Percentiles rank a stretch among this genome's conserved stretches.
These are phyloP conservation scores for Phytophthora vignae DNA, from an alignment of 352 stramenopile genomes.

Conservation along the genomic window DNA sequence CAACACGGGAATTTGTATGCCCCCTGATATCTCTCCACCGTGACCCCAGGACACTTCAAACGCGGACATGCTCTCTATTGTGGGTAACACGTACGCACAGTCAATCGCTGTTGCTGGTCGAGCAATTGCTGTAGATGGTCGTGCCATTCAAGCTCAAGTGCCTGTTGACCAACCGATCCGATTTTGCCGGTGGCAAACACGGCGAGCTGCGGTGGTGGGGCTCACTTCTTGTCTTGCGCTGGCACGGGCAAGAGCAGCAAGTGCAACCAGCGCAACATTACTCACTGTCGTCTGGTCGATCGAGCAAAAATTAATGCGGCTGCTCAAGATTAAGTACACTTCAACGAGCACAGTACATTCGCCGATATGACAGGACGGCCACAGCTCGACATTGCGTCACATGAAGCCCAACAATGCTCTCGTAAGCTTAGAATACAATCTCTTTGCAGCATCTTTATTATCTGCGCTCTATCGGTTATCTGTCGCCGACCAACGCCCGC, in stretches of 20 bases:
- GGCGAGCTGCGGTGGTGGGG: neutral
- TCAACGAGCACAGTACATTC: neutral
- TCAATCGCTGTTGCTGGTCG: neutral
- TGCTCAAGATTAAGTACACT: neutral
- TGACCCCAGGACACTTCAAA: constrained; percentile 11
- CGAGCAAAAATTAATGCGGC: neutral
- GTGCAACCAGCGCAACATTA: constrained; percentile 16
- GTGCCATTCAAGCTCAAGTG: neutral
- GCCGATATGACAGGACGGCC: constrained; percentile 3
- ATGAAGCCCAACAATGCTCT: neutral
- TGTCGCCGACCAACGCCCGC: constrained; percentile 10
- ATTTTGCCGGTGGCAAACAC: constrained; percentile 1
- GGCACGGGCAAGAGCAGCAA: neutral
- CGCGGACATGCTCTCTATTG: constrained; percentile 1
- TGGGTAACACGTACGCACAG: neutral
- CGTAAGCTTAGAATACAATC: constrained; percentile 26
- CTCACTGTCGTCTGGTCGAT: constrained; percentile 11
- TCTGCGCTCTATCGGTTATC: constrained; percentile 22
- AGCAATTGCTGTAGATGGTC: no score
- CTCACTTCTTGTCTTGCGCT: neutral
- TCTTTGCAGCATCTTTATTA: constrained; percentile 37
- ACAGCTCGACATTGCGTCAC: neutral
- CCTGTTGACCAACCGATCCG: neutral
- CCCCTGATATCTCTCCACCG: constrained; percentile 6
- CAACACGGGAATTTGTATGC: constrained; percentile 2